These are phyloP conservation scores for Xylaria sp. DNA, from an alignment of 2,329 filamentous ascomycete species.

Conservation along the genomic window DNA sequence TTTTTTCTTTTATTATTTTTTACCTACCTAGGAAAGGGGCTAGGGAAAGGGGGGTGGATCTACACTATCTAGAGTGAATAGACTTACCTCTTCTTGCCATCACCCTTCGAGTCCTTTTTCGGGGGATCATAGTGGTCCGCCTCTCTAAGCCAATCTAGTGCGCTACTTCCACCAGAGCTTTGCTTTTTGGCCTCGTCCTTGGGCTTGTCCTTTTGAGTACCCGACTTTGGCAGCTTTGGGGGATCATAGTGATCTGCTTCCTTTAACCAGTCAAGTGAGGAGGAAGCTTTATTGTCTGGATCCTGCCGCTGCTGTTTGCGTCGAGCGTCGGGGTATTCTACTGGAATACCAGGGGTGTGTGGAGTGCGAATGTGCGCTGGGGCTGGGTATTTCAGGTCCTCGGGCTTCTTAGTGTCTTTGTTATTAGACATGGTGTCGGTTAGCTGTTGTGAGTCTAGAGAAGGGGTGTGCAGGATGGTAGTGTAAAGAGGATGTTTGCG, in stretches of 20 bases:
- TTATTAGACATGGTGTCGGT: background rate
- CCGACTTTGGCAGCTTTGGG: background rate
- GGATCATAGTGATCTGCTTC: background rate
- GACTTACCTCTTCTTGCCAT: too few species aligned
- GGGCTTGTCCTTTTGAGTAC: background rate
- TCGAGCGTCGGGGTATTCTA: background rate
- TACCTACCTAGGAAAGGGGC: too few species aligned
- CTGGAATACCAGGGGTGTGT: background rate
- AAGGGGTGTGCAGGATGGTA: background rate
- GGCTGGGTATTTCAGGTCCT: background rate
- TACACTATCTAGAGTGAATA: too few species aligned
- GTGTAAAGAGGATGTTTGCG: background rate
- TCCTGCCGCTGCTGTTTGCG: background rate
- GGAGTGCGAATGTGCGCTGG: constrained; percentile 5
- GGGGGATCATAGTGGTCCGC: background rate
- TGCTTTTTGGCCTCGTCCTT: background rate
- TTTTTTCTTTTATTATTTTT: too few species aligned
- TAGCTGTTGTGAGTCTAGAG: background rate
- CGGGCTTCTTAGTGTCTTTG: background rate
- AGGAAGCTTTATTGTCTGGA: background rate
- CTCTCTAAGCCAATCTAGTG: background rate
- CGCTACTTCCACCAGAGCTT: background rate
- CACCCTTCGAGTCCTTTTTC: background rate
- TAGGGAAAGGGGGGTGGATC: too few species aligned
- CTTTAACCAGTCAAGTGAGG: background rate